Evolutionary conservation across 805 yeast species (phyloP).

Genomic region (Schizosaccharomyces japonicus): DNA sequence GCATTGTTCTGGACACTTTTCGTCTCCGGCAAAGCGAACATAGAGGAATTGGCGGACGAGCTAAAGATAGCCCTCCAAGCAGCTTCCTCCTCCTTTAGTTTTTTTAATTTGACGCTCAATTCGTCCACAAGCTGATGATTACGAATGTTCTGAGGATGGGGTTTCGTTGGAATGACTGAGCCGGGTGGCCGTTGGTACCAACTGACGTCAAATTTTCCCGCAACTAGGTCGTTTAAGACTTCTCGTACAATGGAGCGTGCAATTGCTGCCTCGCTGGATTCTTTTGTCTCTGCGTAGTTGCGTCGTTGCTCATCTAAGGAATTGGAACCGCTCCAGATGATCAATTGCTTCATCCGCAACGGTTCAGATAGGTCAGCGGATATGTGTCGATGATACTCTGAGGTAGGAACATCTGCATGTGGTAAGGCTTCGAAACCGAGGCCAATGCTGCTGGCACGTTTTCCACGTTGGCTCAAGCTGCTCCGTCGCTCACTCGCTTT

Average conservation of each 20-base stretch:
- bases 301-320: conserved; percentile 16
- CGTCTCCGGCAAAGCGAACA: too few relatives aligned
- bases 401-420: conserved; percentile 33
- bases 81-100: background rate
- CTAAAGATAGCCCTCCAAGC: conserved; percentile 1
- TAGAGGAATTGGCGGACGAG: too few relatives aligned
- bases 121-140: conserved; percentile 27
- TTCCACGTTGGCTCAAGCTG: conserved; percentile 28
- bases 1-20: too few relatives aligned
- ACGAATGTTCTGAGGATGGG: conserved; percentile 36
- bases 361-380: conserved; percentile 45
- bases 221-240: conserved; percentile 30
- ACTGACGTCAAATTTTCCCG: conserved; percentile 37
- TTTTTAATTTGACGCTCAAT: conserved; percentile 9
- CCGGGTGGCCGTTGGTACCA: conserved; percentile 32
- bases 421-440: conserved; percentile 47
- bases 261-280: conserved; percentile 12
- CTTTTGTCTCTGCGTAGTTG: conserved; percentile 7
- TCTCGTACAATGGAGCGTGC: conserved; percentile 46
- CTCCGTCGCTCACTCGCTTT: conserved; percentile 13
- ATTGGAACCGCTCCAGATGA: conserved; percentile 44
- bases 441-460: conserved; percentile 49
- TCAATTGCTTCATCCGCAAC: conserved; percentile 42
- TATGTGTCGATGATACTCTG: conserved; percentile 33
- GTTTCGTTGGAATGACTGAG: conserved; percentile 14